Conservation (phyloP, 345 rosid genomes). For the Corymbia maculata region DNA sequence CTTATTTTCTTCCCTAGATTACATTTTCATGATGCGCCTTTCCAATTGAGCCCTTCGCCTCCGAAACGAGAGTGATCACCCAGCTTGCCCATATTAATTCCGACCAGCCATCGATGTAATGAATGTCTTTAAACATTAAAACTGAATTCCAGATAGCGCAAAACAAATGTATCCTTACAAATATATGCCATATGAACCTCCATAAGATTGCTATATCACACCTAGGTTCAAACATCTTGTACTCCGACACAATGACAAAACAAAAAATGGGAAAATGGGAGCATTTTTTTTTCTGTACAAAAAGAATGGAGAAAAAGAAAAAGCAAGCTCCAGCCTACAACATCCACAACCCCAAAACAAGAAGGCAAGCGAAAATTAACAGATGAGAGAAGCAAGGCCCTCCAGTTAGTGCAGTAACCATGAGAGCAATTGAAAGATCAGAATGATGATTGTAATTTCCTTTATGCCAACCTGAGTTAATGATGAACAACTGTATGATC, state of each 20-base stretch:
- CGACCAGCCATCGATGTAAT: not conserved
- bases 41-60: not conserved
- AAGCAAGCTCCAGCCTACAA: not conserved
- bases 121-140: not conserved
- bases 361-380: not conserved
- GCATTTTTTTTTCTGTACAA: not conserved
- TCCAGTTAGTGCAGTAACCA: not conserved
- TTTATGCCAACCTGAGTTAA: not conserved
- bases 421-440: not conserved
- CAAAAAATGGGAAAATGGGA: not conserved
- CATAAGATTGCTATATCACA: not conserved
- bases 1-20: not conserved
- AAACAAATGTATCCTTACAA: not conserved
- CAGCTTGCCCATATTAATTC: not conserved
- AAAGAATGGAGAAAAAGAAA: not conserved
- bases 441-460: not conserved
- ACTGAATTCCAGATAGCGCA: not conserved
- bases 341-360: not conserved
- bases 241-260: not conserved
- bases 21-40: not conserved
- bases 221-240: not conserved
- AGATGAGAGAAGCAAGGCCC: not conserved
- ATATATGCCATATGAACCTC: not conserved
- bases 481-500: not conserved
- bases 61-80: not conserved